Evolutionary conservation across 345 rosid genomes (phyloP), one percentile per base, ranked within the genome.

Genomic region (Hibiscus trionum): DNA sequence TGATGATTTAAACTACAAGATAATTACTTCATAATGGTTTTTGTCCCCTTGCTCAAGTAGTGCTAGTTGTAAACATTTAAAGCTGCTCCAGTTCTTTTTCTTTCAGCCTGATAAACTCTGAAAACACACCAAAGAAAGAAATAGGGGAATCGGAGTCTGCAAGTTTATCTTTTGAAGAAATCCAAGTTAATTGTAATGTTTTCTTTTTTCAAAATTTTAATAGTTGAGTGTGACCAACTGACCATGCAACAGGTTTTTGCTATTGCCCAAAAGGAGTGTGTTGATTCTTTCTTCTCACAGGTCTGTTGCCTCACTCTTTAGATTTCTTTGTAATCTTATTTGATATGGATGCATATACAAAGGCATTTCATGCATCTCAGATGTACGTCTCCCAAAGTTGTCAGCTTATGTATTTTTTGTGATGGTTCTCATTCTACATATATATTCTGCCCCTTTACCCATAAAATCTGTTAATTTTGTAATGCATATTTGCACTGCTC

Each of bases 241-340:
- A 66, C 46, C 66, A 24, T 81, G 73, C 73, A 7, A 69, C 92
- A 94, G 99, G 96, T 87, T 72, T 94, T 94, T 75, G 88, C 99
- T 61, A 78, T 66, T 79, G 96, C 97, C 64, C 99, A 94, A 79
- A 90, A 82, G 85, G 97, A 94, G 78, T 90, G 99, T 37, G 84
- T 92, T 29, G 97, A 90, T 80, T 91, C 99, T 53, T 86, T 86
- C 79, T 91, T 88, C 76, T 94, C 97, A 27, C 99, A 91, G 99
- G 99, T 94, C 74, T 72, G 82, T 11, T 55, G 47, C 70, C 56
- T 50, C 39, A 73, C 46, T 33, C 69, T 46, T 17, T 53, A 10
- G 66, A 2, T 67, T 3, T 60, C 24, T 71, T 53, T 61, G 35
- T 63, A 5, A 52, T 24, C 64, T 72, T 66, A 56, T 19, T 14